Percentiles rank a stretch among this genome's conserved stretches.
phyloP scores from a whole-genome alignment of 176 grass and related monocot genomes.

The Leersia perrieri region DNA sequence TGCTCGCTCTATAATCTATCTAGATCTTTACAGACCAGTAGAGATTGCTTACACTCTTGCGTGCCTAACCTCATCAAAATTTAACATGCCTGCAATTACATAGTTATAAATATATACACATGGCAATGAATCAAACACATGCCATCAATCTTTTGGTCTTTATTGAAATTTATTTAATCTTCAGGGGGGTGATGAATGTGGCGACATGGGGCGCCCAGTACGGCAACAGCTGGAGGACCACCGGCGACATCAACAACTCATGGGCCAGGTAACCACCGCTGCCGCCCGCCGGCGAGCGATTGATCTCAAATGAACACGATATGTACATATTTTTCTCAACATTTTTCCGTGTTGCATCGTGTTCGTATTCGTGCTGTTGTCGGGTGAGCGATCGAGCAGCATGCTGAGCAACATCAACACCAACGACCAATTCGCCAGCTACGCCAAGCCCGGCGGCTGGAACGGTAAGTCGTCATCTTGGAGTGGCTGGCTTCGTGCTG shows the following conservation, averaged over 20 bases:
- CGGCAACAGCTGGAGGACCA: slow-evolving; percentile 83
- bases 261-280: slow-evolving; percentile 42
- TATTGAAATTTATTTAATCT: not conserved
- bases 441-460: slow-evolving; percentile 66
- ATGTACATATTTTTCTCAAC: no score
- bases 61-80: no score
- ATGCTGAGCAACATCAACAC: slow-evolving; percentile 54
- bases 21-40: no score
- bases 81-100: no score
- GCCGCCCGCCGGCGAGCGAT: no score
- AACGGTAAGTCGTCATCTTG: slow-evolving; percentile 38
- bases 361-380: not conserved
- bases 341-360: no score
- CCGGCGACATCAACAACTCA: slow-evolving; percentile 56
- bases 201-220: slow-evolving; percentile 50
- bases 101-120: no score
- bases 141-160: no score
- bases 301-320: no score
- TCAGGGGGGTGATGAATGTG: slow-evolving; percentile 52
- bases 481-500: not conserved
- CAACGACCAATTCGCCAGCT: slow-evolving; percentile 55
- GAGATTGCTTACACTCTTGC: no score
- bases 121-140: no score
- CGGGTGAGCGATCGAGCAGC: slow-evolving; percentile 21
- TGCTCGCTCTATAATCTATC: no score